Evolutionary conservation across 108 stramenopile species (phyloP).

Genomic region (Nannochloropsis salina): DNA sequence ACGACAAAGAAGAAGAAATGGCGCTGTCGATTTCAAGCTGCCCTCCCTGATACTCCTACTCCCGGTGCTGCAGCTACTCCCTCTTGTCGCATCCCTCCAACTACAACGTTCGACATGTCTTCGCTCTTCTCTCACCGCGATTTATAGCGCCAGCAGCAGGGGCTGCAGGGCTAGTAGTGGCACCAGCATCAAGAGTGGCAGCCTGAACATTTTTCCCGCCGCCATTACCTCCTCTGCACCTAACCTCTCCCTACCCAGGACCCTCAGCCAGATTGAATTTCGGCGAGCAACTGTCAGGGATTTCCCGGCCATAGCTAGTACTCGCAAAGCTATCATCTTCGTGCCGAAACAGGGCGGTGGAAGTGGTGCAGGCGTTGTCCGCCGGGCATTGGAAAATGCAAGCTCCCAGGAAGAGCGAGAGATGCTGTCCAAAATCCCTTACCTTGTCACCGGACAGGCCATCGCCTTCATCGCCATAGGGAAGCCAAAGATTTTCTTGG

Average conservation of each 20-base stretch:
- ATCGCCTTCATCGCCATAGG: conserved; percentile 12
- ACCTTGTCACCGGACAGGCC: background rate
- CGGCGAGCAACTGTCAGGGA: background rate
- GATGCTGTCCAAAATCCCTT: conserved; percentile 12
- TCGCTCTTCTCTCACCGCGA: too few species aligned
- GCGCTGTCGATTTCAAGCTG: too few species aligned
- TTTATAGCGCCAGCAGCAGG: background rate
- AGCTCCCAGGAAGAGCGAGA: background rate
- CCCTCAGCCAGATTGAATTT: background rate
- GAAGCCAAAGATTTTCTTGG: background rate
- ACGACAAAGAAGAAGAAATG: too few species aligned
- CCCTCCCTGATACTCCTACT: too few species aligned
- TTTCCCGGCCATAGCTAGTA: background rate
- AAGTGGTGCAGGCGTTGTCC: background rate
- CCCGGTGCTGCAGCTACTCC: too few species aligned
- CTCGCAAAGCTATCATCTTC: background rate
- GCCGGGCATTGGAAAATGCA: background rate
- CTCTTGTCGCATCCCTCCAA: too few species aligned
- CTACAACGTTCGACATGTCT: too few species aligned
- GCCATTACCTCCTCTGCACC: background rate
- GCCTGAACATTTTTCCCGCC: background rate
- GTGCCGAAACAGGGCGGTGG: conserved; percentile 1
- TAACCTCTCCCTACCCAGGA: background rate
- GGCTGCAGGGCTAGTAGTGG: background rate
- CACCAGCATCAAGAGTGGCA: background rate